These are phyloP conservation scores for Cutaneotrichosporon spelunceum DNA, from an alignment of 1,284 basidiomycete genomes.

Conservation along the genomic window DNA sequence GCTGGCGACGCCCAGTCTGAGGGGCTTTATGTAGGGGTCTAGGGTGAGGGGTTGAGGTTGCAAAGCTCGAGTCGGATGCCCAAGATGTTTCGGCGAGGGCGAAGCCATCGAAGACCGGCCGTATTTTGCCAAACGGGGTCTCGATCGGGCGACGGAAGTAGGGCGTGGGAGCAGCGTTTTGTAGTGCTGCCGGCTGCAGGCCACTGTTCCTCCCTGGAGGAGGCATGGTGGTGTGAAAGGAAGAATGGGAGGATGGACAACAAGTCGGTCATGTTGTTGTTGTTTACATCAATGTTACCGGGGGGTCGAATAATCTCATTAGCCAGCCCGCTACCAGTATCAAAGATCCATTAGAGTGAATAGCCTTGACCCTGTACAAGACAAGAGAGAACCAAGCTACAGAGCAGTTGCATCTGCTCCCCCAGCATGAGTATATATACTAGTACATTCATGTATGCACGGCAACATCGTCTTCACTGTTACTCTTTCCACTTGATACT, in stretches of 20 bases:
- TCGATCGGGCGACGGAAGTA: background rate
- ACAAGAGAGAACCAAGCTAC: too few relatives aligned
- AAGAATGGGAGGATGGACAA: background rate
- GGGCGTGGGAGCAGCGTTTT: background rate
- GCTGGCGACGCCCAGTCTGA: background rate
- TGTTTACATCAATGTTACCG: background rate
- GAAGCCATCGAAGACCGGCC: slow-evolving; percentile 21
- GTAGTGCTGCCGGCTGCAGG: background rate
- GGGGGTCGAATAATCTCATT: background rate
- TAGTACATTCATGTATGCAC: background rate
- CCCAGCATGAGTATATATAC: background rate
- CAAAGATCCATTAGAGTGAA: background rate
- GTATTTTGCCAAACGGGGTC: slow-evolving; percentile 20
- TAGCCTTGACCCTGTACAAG: too few relatives aligned
- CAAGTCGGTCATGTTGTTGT: background rate
- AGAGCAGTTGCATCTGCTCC: slow-evolving; percentile 3
- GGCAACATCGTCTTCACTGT: background rate
- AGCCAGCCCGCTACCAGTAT: background rate
- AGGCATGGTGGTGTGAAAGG: background rate
- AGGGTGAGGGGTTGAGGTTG: background rate
- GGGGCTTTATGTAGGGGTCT: background rate
- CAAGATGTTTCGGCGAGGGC: slow-evolving; percentile 13
- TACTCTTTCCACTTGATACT: background rate
- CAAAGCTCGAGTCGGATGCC: background rate
- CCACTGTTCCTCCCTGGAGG: background rate